These are phyloP conservation scores for Cetradonia linearis DNA, from an alignment of 495 filamentous ascomycete genomes.

Conservation along the genomic window DNA sequence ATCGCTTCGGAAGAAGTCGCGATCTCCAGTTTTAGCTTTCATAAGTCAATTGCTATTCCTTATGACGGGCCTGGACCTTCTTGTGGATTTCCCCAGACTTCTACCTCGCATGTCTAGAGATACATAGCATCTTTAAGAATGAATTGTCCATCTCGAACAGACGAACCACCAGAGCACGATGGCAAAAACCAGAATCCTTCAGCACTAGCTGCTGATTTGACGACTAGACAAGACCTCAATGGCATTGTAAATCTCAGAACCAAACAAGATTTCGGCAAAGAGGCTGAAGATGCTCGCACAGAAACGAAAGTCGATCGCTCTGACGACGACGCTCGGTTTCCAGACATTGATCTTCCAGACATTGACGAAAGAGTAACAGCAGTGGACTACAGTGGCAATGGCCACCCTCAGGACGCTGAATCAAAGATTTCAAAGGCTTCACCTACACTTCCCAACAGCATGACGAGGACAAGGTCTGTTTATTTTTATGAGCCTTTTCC, in stretches of 20 bases:
- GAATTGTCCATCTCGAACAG: slow-evolving; percentile 57
- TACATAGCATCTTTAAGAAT: slow-evolving; percentile 29
- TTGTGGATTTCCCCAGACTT: background rate
- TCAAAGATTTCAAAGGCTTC: background rate
- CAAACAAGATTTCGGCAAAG: slow-evolving; percentile 17
- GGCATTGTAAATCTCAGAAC: slow-evolving; percentile 35
- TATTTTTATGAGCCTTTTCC: background rate
- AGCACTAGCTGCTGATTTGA: slow-evolving; percentile 45
- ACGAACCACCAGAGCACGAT: slow-evolving; percentile 44
- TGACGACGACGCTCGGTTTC: background rate
- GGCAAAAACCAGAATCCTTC: slow-evolving; percentile 53
- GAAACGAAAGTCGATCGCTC: background rate
- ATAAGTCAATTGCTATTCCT: background rate
- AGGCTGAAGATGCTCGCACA: slow-evolving; percentile 11
- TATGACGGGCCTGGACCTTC: background rate
- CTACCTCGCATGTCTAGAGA: background rate
- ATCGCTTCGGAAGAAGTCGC: slow-evolving; percentile 12
- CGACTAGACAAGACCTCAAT: slow-evolving; percentile 55
- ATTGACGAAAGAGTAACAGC: background rate
- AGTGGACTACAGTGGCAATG: background rate
- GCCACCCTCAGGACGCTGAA: background rate
- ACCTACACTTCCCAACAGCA: background rate
- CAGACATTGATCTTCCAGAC: background rate
- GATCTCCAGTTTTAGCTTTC: slow-evolving; percentile 11
- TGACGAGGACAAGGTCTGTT: background rate